Percentiles rank a stretch among this genome's conserved stretches.
phyloP scores from a whole-genome alignment of 169 alveolate genomes.

The Babesia ovis region DNA sequence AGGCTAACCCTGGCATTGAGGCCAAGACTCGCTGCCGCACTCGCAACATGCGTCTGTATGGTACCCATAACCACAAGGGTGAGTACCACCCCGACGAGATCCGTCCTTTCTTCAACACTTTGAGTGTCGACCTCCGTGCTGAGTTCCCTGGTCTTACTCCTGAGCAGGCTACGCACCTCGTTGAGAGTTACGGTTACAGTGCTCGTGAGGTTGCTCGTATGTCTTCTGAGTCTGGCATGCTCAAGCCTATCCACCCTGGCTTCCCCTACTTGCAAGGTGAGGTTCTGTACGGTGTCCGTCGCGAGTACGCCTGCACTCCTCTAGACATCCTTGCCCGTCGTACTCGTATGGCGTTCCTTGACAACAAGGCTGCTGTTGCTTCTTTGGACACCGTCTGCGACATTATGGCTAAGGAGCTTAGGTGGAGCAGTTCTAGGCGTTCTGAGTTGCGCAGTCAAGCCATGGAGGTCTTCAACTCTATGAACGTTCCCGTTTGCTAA shows the following conservation, averaged over 20 bases:
- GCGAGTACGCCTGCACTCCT: conserved; percentile 78
- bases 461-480: conserved; percentile 38
- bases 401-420: conserved; percentile 69
- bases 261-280: conserved; percentile 77
- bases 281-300: conserved; percentile 72
- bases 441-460: conserved; percentile 65
- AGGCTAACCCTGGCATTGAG: conserved; percentile 49
- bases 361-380: conserved; percentile 64
- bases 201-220: conserved; percentile 74
- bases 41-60: conserved; percentile 61
- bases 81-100: conserved; percentile 62
- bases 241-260: conserved; percentile 67
- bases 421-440: conserved; percentile 59
- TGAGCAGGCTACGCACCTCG: conserved; percentile 71
- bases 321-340: conserved; percentile 82
- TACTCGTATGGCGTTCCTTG: conserved; percentile 76
- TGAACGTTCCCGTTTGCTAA: conserved; percentile 38
- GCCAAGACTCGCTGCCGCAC: conserved; percentile 74
- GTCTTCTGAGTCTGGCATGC: conserved; percentile 62
- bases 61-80: conserved; percentile 71
- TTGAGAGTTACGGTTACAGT: conserved; percentile 75
- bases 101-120: conserved; percentile 67
- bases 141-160: conserved; percentile 59
- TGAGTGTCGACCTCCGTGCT: conserved; percentile 56
- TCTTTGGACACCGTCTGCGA: conserved; percentile 52